Conservation (phyloP, 73 alveolate genomes). For the Blepharisma stoltei region DNA sequence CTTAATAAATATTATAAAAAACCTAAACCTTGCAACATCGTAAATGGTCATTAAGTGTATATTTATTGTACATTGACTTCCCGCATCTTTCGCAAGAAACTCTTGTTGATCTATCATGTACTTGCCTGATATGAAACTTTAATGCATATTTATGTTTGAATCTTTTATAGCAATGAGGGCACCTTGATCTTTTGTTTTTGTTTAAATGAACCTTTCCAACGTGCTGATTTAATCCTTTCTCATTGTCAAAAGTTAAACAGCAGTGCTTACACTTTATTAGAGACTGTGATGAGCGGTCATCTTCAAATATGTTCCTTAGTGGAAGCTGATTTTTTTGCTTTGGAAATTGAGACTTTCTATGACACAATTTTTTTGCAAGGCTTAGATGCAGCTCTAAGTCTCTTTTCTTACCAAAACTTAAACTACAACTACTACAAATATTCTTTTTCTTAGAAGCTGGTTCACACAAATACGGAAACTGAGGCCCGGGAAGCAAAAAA, state of each 20-base stretch:
- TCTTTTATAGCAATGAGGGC: not conserved
- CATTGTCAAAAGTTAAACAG: not conserved
- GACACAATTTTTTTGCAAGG: not conserved
- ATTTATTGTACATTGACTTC: slow-evolving; percentile 4
- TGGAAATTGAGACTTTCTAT: no score
- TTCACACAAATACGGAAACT: slow-evolving; percentile 7
- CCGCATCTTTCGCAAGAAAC: slow-evolving; percentile 10
- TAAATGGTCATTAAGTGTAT: not conserved
- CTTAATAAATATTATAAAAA: no score
- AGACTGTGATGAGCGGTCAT: not conserved
- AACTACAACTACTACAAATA: not conserved
- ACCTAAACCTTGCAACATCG: not conserved
- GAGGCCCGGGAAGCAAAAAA: not conserved
- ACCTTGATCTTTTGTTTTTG: not conserved
- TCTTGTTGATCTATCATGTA: slow-evolving; percentile 13
- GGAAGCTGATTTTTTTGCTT: no score
- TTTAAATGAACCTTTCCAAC: slow-evolving; percentile 13
- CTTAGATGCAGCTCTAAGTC: not conserved
- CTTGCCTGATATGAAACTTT: slow-evolving; percentile 16
- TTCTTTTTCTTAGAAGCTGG: slow-evolving; percentile 14
- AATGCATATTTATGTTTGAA: slow-evolving; percentile 16
- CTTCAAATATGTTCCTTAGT: not conserved
- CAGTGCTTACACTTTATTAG: not conserved
- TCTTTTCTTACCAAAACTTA: not conserved
- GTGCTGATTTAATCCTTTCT: slow-evolving; percentile 9